A percentile compares a stretch with the other conserved stretches of the same genome.
Evolutionary conservation across 805 yeast species (phyloP).

Genomic region (Candida pseudoglaebosa): DNA sequence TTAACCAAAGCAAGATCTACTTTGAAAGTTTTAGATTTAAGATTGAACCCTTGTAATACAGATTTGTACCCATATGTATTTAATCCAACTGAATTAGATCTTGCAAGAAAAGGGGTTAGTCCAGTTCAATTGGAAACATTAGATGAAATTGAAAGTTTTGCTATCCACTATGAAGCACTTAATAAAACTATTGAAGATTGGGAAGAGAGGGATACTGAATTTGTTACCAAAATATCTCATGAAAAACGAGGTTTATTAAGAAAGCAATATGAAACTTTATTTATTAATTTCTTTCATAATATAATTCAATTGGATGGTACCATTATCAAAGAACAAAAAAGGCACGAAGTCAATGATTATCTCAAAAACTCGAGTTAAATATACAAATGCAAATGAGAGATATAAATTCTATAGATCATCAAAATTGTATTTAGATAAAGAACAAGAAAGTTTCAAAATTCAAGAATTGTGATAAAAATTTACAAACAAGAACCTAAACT

Average conservation of each 20-base stretch:
- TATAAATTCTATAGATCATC: too few species aligned
- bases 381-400: too few species aligned
- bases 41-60: constrained; percentile 47
- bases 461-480: too few species aligned
- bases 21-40: constrained; percentile 40
- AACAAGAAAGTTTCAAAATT: too few species aligned
- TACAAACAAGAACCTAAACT: too few species aligned
- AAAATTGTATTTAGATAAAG: too few species aligned
- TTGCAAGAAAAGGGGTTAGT: constrained; percentile 15
- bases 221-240: constrained; percentile 19
- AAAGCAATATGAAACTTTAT: constrained; percentile 30
- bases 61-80: constrained; percentile 52
- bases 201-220: constrained; percentile 33
- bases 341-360: constrained; percentile 7
- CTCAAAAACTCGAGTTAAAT: too few species aligned
- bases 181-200: constrained; percentile 34
- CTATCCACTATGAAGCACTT: constrained; percentile 42
- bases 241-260: constrained; percentile 19
- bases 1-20: constrained; percentile 26
- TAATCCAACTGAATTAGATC: constrained; percentile 39
- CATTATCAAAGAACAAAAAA: constrained; percentile 14
- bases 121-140: constrained; percentile 42
- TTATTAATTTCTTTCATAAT: constrained; percentile 29
- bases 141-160: constrained; percentile 52
- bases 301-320: constrained; percentile 38